A percentile compares a stretch with the other conserved stretches of the same genome.
Conservation (phyloP, 768 basidiomycete genomes). For the Zangia roseola region DNA sequence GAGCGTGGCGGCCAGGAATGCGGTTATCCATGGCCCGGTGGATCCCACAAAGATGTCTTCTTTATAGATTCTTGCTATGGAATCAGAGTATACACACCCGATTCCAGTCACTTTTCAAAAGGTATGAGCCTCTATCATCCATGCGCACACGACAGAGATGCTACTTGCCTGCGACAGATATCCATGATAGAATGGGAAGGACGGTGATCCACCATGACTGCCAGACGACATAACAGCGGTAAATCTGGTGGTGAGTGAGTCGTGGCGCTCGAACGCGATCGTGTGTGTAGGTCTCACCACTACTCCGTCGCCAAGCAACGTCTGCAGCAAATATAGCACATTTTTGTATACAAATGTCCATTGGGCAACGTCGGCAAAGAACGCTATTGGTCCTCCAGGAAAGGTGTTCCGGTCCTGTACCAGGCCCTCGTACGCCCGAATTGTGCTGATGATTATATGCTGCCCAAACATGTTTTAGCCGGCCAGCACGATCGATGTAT, state of each 20-base stretch:
- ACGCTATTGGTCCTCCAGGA: constrained; percentile 24
- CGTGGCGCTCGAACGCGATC: neutral
- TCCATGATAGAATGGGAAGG: constrained; percentile 20
- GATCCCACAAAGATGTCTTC: constrained; percentile 15
- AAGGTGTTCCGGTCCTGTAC: constrained; percentile 18
- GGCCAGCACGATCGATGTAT: neutral
- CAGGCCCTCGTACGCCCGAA: constrained; percentile 20
- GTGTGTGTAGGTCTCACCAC: constrained; percentile 3
- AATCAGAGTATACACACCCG: constrained; percentile 16
- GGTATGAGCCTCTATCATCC: too few relatives aligned
- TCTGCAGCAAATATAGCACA: constrained; percentile 17
- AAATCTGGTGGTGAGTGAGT: constrained; percentile 14
- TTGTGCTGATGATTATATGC: constrained; percentile 20
- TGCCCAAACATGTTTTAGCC: neutral
- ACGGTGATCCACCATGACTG: constrained; percentile 17
- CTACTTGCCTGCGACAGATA: constrained; percentile 6
- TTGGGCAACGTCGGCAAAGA: constrained; percentile 25
- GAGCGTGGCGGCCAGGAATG: constrained; percentile 20
- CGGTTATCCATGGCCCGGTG: constrained; percentile 23
- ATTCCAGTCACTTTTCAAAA: constrained; percentile 10
- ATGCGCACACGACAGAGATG: neutral
- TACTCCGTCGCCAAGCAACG: constrained; percentile 24
- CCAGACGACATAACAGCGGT: constrained; percentile 30
- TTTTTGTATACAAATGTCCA: constrained; percentile 31
- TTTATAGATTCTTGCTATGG: constrained; percentile 3